Percentiles rank a stretch among this genome's conserved stretches.
These are phyloP conservation scores for Colletotrichum gloeosporioides DNA, from an alignment of 2,329 filamentous ascomycete species.

Conservation along the genomic window DNA sequence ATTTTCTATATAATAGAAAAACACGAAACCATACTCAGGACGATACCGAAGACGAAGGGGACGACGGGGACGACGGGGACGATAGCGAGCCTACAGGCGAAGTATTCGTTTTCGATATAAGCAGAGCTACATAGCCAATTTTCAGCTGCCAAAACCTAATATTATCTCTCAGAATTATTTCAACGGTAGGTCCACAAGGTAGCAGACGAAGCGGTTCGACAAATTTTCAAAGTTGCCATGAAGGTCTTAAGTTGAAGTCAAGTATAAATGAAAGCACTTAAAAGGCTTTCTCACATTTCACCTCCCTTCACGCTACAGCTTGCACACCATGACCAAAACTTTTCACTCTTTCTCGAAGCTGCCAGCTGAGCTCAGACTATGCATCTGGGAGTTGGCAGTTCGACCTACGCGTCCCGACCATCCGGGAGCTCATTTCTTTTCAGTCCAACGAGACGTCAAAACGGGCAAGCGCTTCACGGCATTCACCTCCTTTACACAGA, in stretches of 20 bases:
- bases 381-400: not conserved
- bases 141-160: not conserved
- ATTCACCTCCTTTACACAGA: not conserved
- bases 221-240: not conserved
- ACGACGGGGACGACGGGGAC: too few species aligned
- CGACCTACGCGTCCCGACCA: not conserved
- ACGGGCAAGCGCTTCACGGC: not conserved
- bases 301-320: not conserved
- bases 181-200: not conserved
- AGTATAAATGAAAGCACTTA: not conserved
- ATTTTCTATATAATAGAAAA: not conserved
- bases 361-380: not conserved
- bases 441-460: not conserved
- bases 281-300: not conserved
- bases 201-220: not conserved
- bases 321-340: not conserved
- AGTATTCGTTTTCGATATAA: fast-evolving
- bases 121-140: not conserved
- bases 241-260: not conserved
- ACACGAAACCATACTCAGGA: not conserved
- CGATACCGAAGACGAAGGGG: too few species aligned
- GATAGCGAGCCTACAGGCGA: too few species aligned
- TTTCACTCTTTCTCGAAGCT: not conserved
- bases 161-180: fast-evolving
- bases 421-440: not conserved